These are phyloP conservation scores for Cordyceps militaris DNA, from an alignment of 2,329 filamentous ascomycete species.

Conservation along the genomic window DNA sequence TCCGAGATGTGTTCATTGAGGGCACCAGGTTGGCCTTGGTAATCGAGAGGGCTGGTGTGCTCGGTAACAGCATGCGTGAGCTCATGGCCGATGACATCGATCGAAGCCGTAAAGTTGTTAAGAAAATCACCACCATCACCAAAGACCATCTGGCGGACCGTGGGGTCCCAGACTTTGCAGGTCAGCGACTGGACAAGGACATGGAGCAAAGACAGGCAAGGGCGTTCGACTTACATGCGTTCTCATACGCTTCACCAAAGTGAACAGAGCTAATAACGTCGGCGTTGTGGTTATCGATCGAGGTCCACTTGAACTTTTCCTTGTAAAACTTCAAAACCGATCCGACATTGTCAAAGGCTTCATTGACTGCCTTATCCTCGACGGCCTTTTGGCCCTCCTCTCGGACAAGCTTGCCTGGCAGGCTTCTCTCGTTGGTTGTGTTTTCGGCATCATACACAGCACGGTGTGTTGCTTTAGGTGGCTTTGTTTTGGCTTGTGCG, in stretches of 20 bases:
- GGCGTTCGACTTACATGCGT: slow-evolving; percentile 36
- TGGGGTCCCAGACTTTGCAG: slow-evolving; percentile 40
- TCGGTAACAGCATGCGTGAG: slow-evolving; percentile 49
- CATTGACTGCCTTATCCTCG: slow-evolving; percentile 38
- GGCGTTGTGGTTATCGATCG: slow-evolving; percentile 44
- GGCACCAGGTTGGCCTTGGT: slow-evolving; percentile 45
- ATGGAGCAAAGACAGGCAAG: background rate
- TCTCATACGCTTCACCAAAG: slow-evolving; percentile 42
- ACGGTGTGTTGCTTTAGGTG: slow-evolving; percentile 27
- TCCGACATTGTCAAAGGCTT: slow-evolving; percentile 44
- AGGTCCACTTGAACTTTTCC: slow-evolving; percentile 42
- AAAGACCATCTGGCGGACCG: slow-evolving; percentile 46
- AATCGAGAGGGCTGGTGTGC: slow-evolving; percentile 42
- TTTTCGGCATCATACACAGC: slow-evolving; percentile 39
- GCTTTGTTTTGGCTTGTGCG: slow-evolving; percentile 6
- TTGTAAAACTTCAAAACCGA: slow-evolving; percentile 43
- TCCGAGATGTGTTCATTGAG: slow-evolving; percentile 52
- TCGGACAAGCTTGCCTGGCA: slow-evolving; percentile 38
- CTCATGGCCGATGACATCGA: slow-evolving; percentile 53
- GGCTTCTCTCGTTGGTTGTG: slow-evolving; percentile 25
- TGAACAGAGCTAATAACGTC: slow-evolving; percentile 47
- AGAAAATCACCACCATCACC: slow-evolving; percentile 48
- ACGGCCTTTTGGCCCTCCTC: slow-evolving; percentile 34
- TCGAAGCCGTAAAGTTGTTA: slow-evolving; percentile 42
- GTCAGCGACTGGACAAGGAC: background rate